Base-by-base conservation (phyloP, 495 filamentous ascomycete species). In the Ascodesmis nigricans region DNA sequence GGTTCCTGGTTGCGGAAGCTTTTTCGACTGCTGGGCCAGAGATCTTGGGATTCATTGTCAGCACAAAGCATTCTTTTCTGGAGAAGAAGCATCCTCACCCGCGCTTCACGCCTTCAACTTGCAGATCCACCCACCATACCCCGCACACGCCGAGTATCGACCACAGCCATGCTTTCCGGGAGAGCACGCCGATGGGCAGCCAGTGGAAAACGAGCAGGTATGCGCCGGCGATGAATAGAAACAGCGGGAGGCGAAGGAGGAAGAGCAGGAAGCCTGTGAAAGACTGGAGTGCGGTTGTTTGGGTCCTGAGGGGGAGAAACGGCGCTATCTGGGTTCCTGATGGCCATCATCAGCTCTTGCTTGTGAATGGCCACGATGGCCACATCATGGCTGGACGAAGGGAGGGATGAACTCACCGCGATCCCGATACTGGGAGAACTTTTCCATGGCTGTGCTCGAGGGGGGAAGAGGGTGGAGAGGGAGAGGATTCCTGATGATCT, bases 91-190 rank as follows among this genome's bases (percentile, higher is more conserved):
- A 19, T 57, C n/a, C 58, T 32, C 44, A 74, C 62, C 87, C 87
- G 60, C 79, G 81, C 55, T 74, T 75, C 22, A 99, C 87, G 20
- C 83, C 81, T 51, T 95, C 87, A 26, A 99, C 74, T 46, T 93
- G 83, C 0, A 99, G 62, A 55, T 95, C 87, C 31, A 92, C 75
- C 83, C 84, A 95, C 84, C 87, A 95, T 23, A 93, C 73, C 13
- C 83, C 83, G 0, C 81, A 78, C 15, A 82, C 73, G 20, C 69
- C 73, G 11, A 99, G 63, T 27, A 95, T 67, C 29, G 69, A 62
- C 84, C 90, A 95, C 19, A 95, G 52, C 24, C 73, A 63, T 10
- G 80, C 71, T 54, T 92, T 95, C 50, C 79, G 78, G 8, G 63
- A 55, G 22, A 80, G 52, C 6, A 69, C 69, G 1, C 78, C 79